These are phyloP conservation scores for Pseudodiploospora longispora DNA, from an alignment of 2,329 filamentous ascomycete species.

Conservation along the genomic window DNA sequence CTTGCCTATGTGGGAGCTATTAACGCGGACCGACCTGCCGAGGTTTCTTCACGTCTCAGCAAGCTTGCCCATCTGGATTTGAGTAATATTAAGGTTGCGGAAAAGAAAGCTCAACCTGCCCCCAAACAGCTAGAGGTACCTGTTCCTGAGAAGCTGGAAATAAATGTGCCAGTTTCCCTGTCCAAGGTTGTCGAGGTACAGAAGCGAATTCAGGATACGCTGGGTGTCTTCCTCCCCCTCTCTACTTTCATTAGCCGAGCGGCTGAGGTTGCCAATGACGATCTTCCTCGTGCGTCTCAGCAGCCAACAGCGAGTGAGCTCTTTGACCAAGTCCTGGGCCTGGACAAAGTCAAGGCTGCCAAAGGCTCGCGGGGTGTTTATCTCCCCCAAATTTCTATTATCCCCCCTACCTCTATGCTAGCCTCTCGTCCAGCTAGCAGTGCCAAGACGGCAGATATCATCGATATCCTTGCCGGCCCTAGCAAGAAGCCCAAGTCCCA, in stretches of 20 bases:
- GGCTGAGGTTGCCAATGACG: slow-evolving; percentile 78
- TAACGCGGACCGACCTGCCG: slow-evolving; percentile 59
- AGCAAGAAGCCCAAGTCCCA: slow-evolving; percentile 20
- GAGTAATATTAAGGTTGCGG: slow-evolving; percentile 83
- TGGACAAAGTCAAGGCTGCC: slow-evolving; percentile 40
- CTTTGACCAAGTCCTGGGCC: slow-evolving; percentile 80
- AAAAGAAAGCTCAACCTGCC: slow-evolving; percentile 36
- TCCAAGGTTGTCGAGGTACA: slow-evolving; percentile 72
- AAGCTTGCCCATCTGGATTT: slow-evolving; percentile 81
- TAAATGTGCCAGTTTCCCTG: slow-evolving; percentile 72
- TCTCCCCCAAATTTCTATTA: slow-evolving; percentile 60
- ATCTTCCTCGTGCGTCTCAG: slow-evolving; percentile 61
- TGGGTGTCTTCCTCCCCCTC: slow-evolving; percentile 75
- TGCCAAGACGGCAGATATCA: slow-evolving; percentile 54
- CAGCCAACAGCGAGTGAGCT: slow-evolving; percentile 67
- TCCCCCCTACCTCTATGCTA: slow-evolving; percentile 38
- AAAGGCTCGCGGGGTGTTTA: slow-evolving; percentile 55
- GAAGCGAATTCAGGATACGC: slow-evolving; percentile 65
- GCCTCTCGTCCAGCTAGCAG: slow-evolving; percentile 17
- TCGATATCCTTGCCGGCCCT: slow-evolving; percentile 63
- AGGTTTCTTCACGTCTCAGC: slow-evolving; percentile 62
- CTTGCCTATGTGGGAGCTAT: slow-evolving; percentile 82
- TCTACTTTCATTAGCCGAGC: slow-evolving; percentile 83
- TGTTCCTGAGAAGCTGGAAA: slow-evolving; percentile 41
- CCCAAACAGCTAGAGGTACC: slow-evolving; percentile 31